Evolutionary conservation across 2,329 filamentous ascomycete genomes (phyloP), one percentile per base, ranked within the genome.

Genomic region (Elsinoe batatas): DNA sequence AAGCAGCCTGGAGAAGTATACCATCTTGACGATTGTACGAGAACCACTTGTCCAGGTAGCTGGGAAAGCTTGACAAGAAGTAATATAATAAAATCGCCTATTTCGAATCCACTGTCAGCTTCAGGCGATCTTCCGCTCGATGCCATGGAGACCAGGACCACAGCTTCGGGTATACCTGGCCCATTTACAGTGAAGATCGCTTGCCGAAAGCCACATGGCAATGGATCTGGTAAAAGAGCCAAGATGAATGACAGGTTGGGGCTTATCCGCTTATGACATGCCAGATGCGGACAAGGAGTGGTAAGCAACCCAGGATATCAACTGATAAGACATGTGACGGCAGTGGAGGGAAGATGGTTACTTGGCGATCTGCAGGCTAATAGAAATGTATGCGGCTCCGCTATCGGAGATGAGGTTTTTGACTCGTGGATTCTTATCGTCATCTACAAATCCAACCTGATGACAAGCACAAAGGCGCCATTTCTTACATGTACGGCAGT

Each of bases 401-500:
- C 30, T 49, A 49, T 49, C 44, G 44, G 44, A 35, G 15, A 10
- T 17, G 32, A 35, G n/a, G 26, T 5, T 49, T 30, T 17, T 35
- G 12, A 35, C 22, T 49, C 18, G 12, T 18, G 7, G 11, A 26
- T 15, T 26, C 47, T 51, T 51, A 51, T 51, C 47, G 47, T 36
- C 20, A 49, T 49, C 33, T 37, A 10, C 20, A 36, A 7, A 22
- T 13, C 8, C 32, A 20, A 30, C 26, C 26, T 30, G 26, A 30
- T 30, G 26, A 30, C 26, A 30, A 30, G 26, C 26, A 30, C 26
- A 30, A 30, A 30, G 26, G 26, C 26, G 26, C 26, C 26, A 30
- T 30, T 30, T 13, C 18, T 37, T 32, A 55, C 53, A 55, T 55
- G 53, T 36, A 59, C 26, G 81, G 81, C 59, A 82, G 72, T n/a